These are phyloP conservation scores for Entomophthora muscae DNA, from an alignment of 371 early-diverging fungal species.

Conservation along the genomic window DNA sequence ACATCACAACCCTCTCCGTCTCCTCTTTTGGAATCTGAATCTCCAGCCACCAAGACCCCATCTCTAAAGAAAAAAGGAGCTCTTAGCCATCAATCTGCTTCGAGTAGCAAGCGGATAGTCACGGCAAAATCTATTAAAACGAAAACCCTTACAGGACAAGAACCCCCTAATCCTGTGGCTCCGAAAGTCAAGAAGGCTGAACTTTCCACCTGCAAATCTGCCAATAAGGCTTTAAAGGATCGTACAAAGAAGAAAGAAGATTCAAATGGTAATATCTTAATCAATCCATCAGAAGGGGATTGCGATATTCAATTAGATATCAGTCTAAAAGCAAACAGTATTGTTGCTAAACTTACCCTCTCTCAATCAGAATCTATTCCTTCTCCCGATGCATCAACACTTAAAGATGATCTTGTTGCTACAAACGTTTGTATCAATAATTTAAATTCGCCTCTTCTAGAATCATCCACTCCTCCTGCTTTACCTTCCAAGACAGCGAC, in stretches of 20 bases:
- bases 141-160: background rate
- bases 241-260: background rate
- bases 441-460: background rate
- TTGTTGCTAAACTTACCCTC: background rate
- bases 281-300: too few species aligned
- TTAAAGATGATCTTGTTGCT: background rate
- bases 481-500: background rate
- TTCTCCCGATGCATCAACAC: background rate
- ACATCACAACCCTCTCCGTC: background rate
- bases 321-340: background rate
- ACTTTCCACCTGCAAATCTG: background rate
- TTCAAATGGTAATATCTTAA: background rate
- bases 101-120: background rate
- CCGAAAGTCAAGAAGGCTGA: background rate
- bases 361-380: background rate
- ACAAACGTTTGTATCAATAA: background rate
- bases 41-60: background rate
- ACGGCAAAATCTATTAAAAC: background rate
- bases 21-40: background rate
- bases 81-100: too few species aligned
- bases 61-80: background rate
- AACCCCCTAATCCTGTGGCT: background rate
- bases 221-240: background rate
- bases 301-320: background rate
- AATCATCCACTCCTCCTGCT: background rate